Percentiles rank a stretch among this genome's conserved stretches.
These are phyloP conservation scores for Tolypocladium paradoxum DNA, from an alignment of 2,329 filamentous ascomycete genomes.

Conservation along the genomic window DNA sequence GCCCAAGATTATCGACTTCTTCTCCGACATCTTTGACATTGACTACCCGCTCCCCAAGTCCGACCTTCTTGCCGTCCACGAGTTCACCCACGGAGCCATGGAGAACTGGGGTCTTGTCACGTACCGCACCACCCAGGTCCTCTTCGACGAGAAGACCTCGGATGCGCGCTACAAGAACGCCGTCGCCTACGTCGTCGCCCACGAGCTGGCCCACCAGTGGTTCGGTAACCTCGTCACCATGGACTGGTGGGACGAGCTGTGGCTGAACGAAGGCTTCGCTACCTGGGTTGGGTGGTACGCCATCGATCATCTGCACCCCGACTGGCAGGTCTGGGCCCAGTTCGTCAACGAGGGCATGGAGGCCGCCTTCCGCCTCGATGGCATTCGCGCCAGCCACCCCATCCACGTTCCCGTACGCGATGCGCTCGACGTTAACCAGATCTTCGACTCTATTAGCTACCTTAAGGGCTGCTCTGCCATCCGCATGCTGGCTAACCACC, in stretches of 20 bases:
- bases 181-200: slow-evolving; percentile 94
- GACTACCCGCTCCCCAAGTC: slow-evolving; percentile 91
- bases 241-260: slow-evolving; percentile 93
- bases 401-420: slow-evolving; percentile 94
- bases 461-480: slow-evolving; percentile 94
- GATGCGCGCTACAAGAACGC: slow-evolving; percentile 86
- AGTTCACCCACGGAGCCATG: slow-evolving; percentile 83
- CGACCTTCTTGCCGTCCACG: slow-evolving; percentile 82
- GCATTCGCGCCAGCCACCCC: slow-evolving; percentile 82
- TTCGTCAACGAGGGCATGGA: slow-evolving; percentile 95
- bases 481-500: slow-evolving; percentile 86
- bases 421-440: slow-evolving; percentile 92
- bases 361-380: slow-evolving; percentile 80
- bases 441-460: slow-evolving; percentile 95
- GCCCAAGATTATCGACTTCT: slow-evolving; percentile 89
- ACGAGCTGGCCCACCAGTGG: slow-evolving; percentile 95
- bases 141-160: slow-evolving; percentile 91
- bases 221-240: slow-evolving; percentile 93
- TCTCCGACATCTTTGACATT: slow-evolving; percentile 87
- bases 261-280: slow-evolving; percentile 93
- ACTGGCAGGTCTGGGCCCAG: slow-evolving; percentile 96
- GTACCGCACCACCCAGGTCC: slow-evolving; percentile 85
- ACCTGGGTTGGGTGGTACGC: slow-evolving; percentile 98
- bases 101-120: slow-evolving; percentile 97
- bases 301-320: slow-evolving; percentile 82